Percentiles rank a stretch among this genome's conserved stretches.
Conservation (phyloP, 352 stramenopile genomes). For the Nothophytophthora sp. region DNA sequence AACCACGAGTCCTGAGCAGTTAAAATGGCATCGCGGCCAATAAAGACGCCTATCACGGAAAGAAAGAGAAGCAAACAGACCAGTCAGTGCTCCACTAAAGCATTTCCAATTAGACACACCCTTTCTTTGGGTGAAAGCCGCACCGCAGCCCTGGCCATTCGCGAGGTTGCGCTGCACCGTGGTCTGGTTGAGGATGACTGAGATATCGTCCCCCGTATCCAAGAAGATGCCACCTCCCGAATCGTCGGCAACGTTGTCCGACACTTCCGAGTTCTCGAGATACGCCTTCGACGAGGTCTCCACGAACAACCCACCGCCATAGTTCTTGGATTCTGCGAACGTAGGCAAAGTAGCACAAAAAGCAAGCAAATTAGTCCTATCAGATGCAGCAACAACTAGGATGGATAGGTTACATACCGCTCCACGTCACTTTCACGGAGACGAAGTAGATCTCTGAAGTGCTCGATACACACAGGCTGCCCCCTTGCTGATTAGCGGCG, state of each 20-base stretch:
- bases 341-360: too few relatives aligned
- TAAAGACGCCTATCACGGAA: slow-evolving; percentile 35
- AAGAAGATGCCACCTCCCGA: slow-evolving; percentile 59
- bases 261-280: slow-evolving; percentile 26
- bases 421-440: slow-evolving; percentile 26
- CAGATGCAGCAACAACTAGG: slow-evolving; percentile 1
- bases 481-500: slow-evolving; percentile 41
- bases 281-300: slow-evolving; percentile 30
- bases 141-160: slow-evolving; percentile 51
- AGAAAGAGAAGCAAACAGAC: too few relatives aligned
- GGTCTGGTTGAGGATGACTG: slow-evolving; percentile 27
- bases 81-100: too few relatives aligned
- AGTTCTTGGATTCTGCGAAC: slow-evolving; percentile 55
- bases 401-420: slow-evolving; percentile 23
- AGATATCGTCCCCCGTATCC: slow-evolving; percentile 47
- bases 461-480: slow-evolving; percentile 43
- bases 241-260: slow-evolving; percentile 56
- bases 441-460: slow-evolving; percentile 26
- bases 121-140: neutral
- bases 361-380: neutral
- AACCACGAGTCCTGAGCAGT: slow-evolving; percentile 22
- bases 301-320: slow-evolving; percentile 50
- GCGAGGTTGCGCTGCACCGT: slow-evolving; percentile 38
- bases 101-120: too few relatives aligned
- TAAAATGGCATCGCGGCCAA: slow-evolving; percentile 47